Base-by-base conservation (phyloP, 2,329 filamentous ascomycete genomes). In the Cryphonectria japonica region DNA sequence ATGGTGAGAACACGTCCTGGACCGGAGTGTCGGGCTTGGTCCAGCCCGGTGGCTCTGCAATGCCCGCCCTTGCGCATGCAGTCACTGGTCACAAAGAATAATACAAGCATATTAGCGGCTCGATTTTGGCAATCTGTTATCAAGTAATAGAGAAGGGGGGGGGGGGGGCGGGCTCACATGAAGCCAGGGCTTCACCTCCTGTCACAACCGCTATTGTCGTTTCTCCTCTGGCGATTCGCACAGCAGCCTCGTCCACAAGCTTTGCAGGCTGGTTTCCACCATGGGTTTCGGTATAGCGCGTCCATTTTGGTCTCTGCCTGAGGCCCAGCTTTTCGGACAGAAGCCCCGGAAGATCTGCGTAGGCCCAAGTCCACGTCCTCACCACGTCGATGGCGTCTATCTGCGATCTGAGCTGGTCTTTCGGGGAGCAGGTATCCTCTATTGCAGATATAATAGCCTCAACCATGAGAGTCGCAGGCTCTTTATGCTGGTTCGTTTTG, bases 351-450 rank as follows among this genome's bases (percentile, higher is more conserved):
- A 91, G 78, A 76, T 92, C 85, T 0, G 82, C 78, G 76, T 92
- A 92, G 0, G 86, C 85, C 89, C 89, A 91, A 0, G 89, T 91
- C 89, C 89, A 92, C 0, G 87, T 88, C 57, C 83, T 84, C 13
- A 91, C 88, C 4, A 91, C 84, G 60, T 85, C 82, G 62, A 92
- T 82, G 74, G 85, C 88, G 76, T 91, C 89, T 67, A 90, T 85
- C 0, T 79, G 78, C 0, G 80, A 75, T 71, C 82, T 82, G 0
- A 90, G 76, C 0, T 79, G 75, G 14, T 74, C 73, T 7, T 75
- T 67, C 1, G 77, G 75, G 16, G 77, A 75, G 1, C 77, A 78
- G 0, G 85, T 84, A 74, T 92, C 88, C 54, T 80, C 69, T 3
- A 91, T 76, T 1, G 89, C 87, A 22, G 77, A 77, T 3, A 79